A percentile compares a stretch with the other conserved stretches of the same genome.
Conservation (phyloP, 2,329 filamentous ascomycete genomes). For the Trichoderma atrobrunneum region DNA sequence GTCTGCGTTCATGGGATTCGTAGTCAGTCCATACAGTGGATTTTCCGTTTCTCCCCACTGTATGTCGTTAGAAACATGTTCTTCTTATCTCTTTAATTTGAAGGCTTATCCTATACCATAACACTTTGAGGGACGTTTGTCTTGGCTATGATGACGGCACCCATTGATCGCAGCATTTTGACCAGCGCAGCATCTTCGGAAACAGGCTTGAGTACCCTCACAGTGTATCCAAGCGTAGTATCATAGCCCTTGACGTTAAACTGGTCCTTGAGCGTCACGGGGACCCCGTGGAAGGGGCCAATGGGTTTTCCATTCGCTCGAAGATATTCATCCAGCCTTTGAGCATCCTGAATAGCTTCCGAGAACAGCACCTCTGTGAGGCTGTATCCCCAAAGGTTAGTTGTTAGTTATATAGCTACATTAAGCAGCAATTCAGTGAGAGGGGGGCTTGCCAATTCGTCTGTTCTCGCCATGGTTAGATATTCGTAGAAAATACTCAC, state of each 20-base stretch:
- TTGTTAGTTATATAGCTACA: not conserved
- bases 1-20: conserved; percentile 22
- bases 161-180: conserved; percentile 45
- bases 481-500: not conserved
- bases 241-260: conserved; percentile 59
- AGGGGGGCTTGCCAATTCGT: not conserved
- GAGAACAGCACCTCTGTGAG: not conserved
- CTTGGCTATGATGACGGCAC: conserved; percentile 53
- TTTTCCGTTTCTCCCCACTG: conserved; percentile 28
- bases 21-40: conserved; percentile 30
- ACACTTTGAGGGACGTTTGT: conserved; percentile 35
- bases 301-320: not conserved
- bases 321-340: not conserved
- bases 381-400: not conserved
- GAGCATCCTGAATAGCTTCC: not conserved
- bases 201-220: conserved; percentile 47
- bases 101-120: not conserved
- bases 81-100: not conserved
- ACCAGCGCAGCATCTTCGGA: conserved; percentile 47
- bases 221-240: conserved; percentile 58
- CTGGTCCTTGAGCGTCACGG: conserved; percentile 50
- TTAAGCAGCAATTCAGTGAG: not conserved
- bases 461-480: not conserved
- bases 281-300: conserved; percentile 26
- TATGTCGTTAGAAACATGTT: not conserved